These are phyloP conservation scores for Catharanthus roseus DNA, from an alignment of 257 asterid species.

Conservation along the genomic window DNA sequence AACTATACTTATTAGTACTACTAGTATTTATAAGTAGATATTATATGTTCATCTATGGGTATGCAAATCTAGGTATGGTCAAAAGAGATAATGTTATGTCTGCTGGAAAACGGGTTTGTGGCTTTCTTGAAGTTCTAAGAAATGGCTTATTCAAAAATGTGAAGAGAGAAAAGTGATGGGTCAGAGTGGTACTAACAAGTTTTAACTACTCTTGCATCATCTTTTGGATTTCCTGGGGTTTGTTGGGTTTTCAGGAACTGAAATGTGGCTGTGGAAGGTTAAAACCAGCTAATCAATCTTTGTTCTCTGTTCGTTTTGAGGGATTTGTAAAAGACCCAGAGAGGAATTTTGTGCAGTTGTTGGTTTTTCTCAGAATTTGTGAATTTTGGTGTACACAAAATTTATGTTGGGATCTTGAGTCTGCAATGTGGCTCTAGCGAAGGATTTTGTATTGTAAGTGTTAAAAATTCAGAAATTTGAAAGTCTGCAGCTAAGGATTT, in stretches of 20 bases:
- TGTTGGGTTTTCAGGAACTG: neutral
- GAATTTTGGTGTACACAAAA: neutral
- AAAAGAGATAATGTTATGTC: constrained; percentile 11
- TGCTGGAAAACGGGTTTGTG: constrained; percentile 10
- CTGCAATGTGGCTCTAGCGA: constrained; percentile 9
- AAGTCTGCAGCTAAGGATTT: constrained; percentile 8
- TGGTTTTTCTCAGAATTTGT: neutral
- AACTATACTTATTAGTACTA: constrained; percentile 7
- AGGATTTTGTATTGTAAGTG: constrained; percentile 7
- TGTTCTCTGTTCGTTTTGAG: neutral
- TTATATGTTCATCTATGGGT: constrained; percentile 10
- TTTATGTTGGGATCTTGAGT: constrained; percentile 2
- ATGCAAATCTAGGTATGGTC: constrained; percentile 17
- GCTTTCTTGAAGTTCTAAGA: constrained; percentile 7
- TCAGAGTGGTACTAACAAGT: constrained; percentile 2
- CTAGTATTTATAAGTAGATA: neutral
- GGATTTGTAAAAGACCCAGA: constrained; percentile 3
- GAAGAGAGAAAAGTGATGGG: constrained; percentile 13
- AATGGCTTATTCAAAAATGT: constrained; percentile 15
- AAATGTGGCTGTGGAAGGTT: constrained; percentile 8
- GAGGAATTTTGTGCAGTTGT: constrained; percentile 2
- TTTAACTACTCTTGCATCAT: neutral
- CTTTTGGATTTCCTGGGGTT: neutral
- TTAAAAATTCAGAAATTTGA: constrained; percentile 7
- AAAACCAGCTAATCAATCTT: neutral